Conservation (phyloP, 345 rosid genomes). For the Hibiscus tridactylites region DNA sequence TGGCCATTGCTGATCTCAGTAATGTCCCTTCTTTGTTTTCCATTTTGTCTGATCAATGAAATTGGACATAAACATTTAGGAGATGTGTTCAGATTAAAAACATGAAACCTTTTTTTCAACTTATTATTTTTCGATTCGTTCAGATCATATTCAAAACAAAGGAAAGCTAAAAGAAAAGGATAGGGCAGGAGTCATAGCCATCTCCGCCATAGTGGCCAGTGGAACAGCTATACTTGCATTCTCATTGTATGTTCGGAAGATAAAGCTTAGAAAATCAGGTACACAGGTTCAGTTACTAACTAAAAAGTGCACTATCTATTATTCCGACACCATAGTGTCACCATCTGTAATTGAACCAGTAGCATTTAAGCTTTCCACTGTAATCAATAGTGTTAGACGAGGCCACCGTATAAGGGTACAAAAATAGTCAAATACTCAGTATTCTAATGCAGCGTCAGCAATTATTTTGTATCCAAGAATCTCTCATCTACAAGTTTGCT, state of each 20-base stretch:
- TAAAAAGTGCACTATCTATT: too few species aligned
- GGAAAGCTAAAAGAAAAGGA: background rate
- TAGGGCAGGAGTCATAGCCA: background rate
- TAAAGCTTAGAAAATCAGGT: conserved; percentile 1
- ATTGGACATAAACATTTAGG: too few species aligned
- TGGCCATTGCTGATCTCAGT: background rate
- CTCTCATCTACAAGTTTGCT: background rate
- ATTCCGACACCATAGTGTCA: conserved; percentile 14
- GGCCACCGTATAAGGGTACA: background rate
- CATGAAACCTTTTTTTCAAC: background rate
- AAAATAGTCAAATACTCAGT: background rate
- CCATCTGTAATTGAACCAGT: conserved; percentile 17
- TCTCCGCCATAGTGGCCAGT: background rate
- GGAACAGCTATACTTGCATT: background rate
- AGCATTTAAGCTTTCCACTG: conserved; percentile 9
- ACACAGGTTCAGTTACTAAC: background rate
- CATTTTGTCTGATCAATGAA: background rate
- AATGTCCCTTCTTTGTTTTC: background rate
- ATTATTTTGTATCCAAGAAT: background rate
- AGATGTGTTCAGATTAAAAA: background rate
- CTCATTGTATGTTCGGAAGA: background rate
- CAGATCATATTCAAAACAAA: background rate
- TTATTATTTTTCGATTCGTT: background rate
- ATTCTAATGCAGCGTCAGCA: too few species aligned
- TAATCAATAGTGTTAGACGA: background rate